Percentiles rank a stretch among this genome's conserved stretches.
These are phyloP conservation scores for Ustilago loliicola DNA, from an alignment of 1,284 basidiomycete genomes.

Conservation along the genomic window DNA sequence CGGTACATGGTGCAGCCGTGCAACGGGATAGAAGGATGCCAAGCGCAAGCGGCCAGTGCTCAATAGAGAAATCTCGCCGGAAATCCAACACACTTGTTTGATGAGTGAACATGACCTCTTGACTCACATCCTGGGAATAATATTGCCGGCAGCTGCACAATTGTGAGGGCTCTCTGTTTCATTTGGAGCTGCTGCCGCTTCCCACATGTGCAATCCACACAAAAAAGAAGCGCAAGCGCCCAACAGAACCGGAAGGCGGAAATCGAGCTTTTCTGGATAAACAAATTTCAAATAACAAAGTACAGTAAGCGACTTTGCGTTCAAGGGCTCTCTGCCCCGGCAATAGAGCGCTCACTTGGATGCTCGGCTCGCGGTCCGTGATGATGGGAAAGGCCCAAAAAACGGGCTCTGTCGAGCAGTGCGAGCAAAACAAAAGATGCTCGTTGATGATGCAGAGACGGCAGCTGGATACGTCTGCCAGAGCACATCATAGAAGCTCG, in stretches of 20 bases:
- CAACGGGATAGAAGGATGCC: constrained; percentile 5
- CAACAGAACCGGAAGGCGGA: no score
- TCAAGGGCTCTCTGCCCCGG: not conserved
- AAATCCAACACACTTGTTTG: not conserved
- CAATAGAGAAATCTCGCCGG: not conserved
- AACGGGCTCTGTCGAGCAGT: not conserved
- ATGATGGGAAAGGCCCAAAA: no score
- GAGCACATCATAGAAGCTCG: no score
- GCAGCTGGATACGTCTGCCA: not conserved
- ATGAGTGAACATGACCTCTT: not conserved
- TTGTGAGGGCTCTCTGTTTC: not conserved
- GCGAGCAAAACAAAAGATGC: not conserved
- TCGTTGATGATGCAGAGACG: not conserved
- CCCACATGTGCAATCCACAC: not conserved
- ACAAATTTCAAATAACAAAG: not conserved
- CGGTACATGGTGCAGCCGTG: constrained; percentile 8
- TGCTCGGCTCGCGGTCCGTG: not conserved
- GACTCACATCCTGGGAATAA: not conserved
- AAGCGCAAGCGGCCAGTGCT: constrained; percentile 3
- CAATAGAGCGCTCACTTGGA: not conserved
- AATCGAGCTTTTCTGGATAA: not conserved
- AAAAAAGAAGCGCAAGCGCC: not conserved
- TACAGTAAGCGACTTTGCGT: not conserved
- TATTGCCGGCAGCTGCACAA: not conserved
- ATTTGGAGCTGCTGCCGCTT: not conserved